Conservation (phyloP, 2,329 filamentous ascomycete species). For the Epichloe coenophiala region DNA sequence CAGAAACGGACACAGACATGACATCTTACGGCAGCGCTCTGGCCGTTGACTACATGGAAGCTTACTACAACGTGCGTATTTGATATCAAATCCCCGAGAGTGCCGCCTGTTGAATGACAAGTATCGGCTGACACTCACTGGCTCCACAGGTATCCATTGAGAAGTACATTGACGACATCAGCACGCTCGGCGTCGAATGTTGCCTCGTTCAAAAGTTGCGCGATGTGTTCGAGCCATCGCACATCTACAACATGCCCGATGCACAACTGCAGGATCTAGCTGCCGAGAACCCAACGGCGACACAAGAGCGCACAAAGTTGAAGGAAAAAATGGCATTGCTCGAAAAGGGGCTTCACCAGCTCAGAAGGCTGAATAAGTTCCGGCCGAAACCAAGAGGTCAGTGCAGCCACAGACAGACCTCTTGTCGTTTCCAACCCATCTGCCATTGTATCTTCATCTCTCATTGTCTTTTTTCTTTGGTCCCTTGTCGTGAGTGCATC, state of each 20-base stretch:
- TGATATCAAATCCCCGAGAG: background rate
- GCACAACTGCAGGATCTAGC: conserved; percentile 9
- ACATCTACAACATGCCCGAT: conserved; percentile 9
- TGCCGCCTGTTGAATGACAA: background rate
- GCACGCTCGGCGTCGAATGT: conserved; percentile 12
- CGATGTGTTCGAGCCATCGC: conserved; percentile 8
- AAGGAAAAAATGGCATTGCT: background rate
- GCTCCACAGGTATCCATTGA: conserved; percentile 9
- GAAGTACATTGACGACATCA: conserved; percentile 10
- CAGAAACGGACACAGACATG: background rate
- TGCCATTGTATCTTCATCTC: background rate
- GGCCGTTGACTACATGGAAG: conserved; percentile 22
- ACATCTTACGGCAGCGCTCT: conserved; percentile 1
- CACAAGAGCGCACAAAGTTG: background rate
- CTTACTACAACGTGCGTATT: conserved; percentile 25
- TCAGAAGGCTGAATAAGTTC: background rate
- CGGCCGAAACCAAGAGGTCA: background rate
- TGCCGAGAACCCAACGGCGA: conserved; percentile 8
- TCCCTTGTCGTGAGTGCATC: background rate
- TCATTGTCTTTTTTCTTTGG: too few relatives aligned
- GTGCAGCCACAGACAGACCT: background rate
- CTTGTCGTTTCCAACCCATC: background rate
- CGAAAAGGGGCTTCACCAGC: background rate
- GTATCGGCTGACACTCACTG: background rate
- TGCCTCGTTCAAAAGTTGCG: conserved; percentile 8